Conservation (phyloP, 257 asterid species). For the Penstemon eatonii region DNA sequence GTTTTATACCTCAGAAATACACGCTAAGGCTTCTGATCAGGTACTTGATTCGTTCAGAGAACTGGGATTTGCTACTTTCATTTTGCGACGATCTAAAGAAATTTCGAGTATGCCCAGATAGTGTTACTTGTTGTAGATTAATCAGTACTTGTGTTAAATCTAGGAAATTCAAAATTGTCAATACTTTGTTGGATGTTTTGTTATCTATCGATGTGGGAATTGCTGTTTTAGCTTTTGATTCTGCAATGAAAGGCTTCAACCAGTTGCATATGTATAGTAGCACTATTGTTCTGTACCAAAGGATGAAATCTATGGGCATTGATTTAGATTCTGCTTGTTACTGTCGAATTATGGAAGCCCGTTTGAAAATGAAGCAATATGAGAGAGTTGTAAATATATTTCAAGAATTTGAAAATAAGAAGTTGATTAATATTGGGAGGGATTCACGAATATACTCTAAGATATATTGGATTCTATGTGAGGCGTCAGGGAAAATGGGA, state of each 20-base stretch:
- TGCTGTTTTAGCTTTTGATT: slow-evolving; percentile 63
- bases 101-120: slow-evolving; percentile 56
- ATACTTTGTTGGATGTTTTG: slow-evolving; percentile 52
- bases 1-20: slow-evolving; percentile 51
- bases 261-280: slow-evolving; percentile 84
- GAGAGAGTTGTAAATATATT: slow-evolving; percentile 49
- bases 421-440: slow-evolving; percentile 11
- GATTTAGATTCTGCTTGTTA: slow-evolving; percentile 52
- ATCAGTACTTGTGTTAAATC: slow-evolving; percentile 59
- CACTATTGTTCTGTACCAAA: slow-evolving; percentile 38
- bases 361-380: slow-evolving; percentile 39
- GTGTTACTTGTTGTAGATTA: slow-evolving; percentile 50
- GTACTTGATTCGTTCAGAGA: slow-evolving; percentile 57
- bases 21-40: slow-evolving; percentile 64
- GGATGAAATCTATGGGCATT: slow-evolving; percentile 52
- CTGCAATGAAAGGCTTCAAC: slow-evolving; percentile 83
- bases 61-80: slow-evolving; percentile 49
- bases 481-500: slow-evolving; percentile 61
- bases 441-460: slow-evolving; percentile 21
- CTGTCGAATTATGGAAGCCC: slow-evolving; percentile 68
- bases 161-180: slow-evolving; percentile 65
- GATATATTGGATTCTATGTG: slow-evolving; percentile 59
- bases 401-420: slow-evolving; percentile 42
- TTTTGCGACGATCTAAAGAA: slow-evolving; percentile 55
- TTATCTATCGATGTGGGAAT: slow-evolving; percentile 35